Evolutionary conservation across 2,329 filamentous ascomycete species (phyloP).

Genomic region (Ophiocordyceps robertsii): DNA sequence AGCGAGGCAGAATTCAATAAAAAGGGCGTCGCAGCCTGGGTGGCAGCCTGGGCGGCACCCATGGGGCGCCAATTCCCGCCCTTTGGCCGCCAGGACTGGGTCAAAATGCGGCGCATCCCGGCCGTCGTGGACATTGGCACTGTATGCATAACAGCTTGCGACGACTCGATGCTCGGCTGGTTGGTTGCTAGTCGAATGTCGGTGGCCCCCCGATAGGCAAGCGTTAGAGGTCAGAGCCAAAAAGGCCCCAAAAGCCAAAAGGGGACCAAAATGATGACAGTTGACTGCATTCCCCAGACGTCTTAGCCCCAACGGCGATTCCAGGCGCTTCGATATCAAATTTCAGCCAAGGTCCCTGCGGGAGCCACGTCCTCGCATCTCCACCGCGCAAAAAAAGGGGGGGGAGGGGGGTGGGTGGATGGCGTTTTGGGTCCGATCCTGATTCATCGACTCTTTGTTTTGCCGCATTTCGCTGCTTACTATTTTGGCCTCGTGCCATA

Average conservation of each 20-base stretch:
- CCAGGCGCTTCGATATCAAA: conserved; percentile 1
- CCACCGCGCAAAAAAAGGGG: not conserved
- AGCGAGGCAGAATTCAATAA: no score
- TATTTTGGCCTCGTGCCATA: not conserved
- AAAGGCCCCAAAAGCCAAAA: not conserved
- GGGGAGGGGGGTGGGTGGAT: not conserved
- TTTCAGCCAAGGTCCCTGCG: conserved; percentile 1
- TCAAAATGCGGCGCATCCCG: not conserved
- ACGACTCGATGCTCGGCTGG: no score
- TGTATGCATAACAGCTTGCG: no score
- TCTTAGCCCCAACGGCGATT: not conserved
- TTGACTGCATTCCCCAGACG: not conserved
- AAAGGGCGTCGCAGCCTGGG: no score
- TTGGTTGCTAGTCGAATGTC: no score
- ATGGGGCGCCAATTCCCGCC: no score
- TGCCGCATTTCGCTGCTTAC: not conserved
- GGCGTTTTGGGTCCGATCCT: not conserved
- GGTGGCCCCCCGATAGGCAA: no score
- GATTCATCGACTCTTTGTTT: not conserved
- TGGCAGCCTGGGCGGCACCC: no score
- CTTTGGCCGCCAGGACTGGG: no score
- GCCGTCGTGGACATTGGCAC: not conserved
- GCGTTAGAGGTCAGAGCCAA: not conserved
- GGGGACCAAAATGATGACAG: not conserved
- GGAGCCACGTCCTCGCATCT: not conserved